Evolutionary conservation across 805 yeast species (phyloP), one percentile per base, ranked within the genome.

Genomic region (Millerago galiae): DNA sequence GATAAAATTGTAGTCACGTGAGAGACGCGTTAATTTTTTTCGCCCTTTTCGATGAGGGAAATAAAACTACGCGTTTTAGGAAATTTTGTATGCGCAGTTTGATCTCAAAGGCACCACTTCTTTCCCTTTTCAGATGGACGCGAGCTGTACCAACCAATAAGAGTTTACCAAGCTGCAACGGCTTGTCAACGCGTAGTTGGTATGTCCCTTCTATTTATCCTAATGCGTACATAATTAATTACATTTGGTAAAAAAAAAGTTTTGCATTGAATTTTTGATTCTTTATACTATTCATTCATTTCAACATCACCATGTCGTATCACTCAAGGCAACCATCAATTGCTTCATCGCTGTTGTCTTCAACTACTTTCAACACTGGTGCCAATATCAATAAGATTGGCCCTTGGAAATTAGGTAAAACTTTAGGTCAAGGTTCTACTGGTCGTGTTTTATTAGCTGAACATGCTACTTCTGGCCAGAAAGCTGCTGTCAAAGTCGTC

Each of bases 401-500:
- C 2, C 95, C 95, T 13, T 85, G 95, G 95, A 74, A 74, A 51
- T 66, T 85, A 41, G 93, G 93, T 15, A 77, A 79, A 54, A 82
- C 91, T 5, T 62, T 85, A 40, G 95, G 95, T 3, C 72, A 84
- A 52, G 95, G 95, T 14, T 85, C 93, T 38, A 83, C 93, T 0
- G 91, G 91, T 4, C 70, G 90, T 42, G 95, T 85, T 1, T 68
- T 86, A 18, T 61, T 85, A 33, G 93, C 90, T 11, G 83, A 82
- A 44, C 83, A 85, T 58, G 66, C 72, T 46, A 62, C 65, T 21
- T 79, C 83, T 1, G 90, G 91, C 26, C 85, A 81, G 55, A 69
- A 82, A 50, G 88, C 93, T 10, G 95, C 95, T 4, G 87, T 85
- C 17, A 85, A 85, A 59, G 88, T 85, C 34, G 89, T 84, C 1